Evolutionary conservation across 768 basidiomycete genomes (phyloP).

Genomic region (Cyathus striatus): DNA sequence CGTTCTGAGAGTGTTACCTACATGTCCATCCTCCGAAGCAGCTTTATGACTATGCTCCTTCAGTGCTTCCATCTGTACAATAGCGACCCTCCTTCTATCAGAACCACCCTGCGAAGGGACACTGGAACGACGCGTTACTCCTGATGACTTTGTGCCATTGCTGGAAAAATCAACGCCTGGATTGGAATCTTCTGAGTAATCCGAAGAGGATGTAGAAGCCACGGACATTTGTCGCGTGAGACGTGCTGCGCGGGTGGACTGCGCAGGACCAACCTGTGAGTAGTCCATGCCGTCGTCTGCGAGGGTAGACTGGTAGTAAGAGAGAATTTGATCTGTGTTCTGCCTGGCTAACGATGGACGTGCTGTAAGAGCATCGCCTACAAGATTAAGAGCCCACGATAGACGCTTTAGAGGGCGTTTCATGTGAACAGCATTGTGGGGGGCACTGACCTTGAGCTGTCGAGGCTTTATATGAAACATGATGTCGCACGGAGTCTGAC

Average conservation of each 20-base stretch:
- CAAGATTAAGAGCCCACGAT: constrained; percentile 21
- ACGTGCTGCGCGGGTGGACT: constrained; percentile 11
- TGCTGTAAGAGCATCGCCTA: constrained; percentile 14
- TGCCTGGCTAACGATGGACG: constrained; percentile 13
- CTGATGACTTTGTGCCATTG: constrained; percentile 20
- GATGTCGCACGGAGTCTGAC: no score
- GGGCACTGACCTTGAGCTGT: constrained; percentile 9
- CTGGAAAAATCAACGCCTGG: constrained; percentile 14
- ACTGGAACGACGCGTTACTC: constrained; percentile 37
- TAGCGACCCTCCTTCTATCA: constrained; percentile 63
- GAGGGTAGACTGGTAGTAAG: constrained; percentile 48
- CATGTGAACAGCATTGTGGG: constrained; percentile 15
- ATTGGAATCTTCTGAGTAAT: constrained; percentile 45
- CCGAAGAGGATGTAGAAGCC: constrained; percentile 40
- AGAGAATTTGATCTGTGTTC: constrained; percentile 15
- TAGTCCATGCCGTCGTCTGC: constrained; percentile 29
- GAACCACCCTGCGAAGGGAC: constrained; percentile 53
- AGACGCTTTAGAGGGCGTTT: constrained; percentile 24
- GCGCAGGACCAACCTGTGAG: no score
- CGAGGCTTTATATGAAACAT: not conserved
- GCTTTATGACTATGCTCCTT: constrained; percentile 20
- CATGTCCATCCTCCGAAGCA: constrained; percentile 19
- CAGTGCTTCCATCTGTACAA: constrained; percentile 54
- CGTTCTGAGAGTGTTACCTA: constrained; percentile 26
- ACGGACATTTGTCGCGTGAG: constrained; percentile 23